phyloP scores from a whole-genome alignment of 306 rosid species.

The Leucaena leucocephala region DNA sequence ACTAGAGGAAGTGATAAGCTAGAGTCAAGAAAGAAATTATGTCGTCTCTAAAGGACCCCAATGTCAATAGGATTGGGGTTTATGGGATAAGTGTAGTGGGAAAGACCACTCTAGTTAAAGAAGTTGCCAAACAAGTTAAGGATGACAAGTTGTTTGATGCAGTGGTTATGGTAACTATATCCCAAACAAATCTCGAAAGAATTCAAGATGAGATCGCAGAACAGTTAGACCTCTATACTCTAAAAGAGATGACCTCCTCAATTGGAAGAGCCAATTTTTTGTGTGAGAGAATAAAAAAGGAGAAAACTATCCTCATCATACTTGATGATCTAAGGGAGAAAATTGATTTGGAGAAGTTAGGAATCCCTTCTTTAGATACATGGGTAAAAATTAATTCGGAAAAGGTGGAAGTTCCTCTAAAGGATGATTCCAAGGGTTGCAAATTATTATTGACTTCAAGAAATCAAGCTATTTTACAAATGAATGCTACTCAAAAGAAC shows the following conservation, averaged over 20 bases:
- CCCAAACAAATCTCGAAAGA: background rate
- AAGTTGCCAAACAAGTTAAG: background rate
- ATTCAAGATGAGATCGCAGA: conserved; percentile 12
- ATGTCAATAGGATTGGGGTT: background rate
- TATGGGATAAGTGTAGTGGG: conserved; percentile 21
- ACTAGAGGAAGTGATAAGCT: background rate
- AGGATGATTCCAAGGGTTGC: background rate
- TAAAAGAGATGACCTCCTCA: background rate
- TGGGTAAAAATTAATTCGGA: no score
- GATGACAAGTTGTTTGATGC: conserved; percentile 3
- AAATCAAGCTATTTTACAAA: background rate
- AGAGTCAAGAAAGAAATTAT: background rate
- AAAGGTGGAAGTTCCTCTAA: background rate
- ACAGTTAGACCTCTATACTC: background rate
- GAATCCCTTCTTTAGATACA: background rate
- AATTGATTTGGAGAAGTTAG: background rate
- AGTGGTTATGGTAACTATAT: background rate
- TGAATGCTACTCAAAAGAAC: background rate
- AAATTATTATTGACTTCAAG: conserved; percentile 8
- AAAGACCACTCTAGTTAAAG: conserved; percentile 1
- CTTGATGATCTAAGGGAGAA: background rate
- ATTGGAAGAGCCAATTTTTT: background rate
- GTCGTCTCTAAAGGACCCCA: background rate
- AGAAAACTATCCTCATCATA: background rate
- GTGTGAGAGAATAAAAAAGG: background rate